Conservation (phyloP, 2,329 filamentous ascomycete species). For the Juglanconis sp. region DNA sequence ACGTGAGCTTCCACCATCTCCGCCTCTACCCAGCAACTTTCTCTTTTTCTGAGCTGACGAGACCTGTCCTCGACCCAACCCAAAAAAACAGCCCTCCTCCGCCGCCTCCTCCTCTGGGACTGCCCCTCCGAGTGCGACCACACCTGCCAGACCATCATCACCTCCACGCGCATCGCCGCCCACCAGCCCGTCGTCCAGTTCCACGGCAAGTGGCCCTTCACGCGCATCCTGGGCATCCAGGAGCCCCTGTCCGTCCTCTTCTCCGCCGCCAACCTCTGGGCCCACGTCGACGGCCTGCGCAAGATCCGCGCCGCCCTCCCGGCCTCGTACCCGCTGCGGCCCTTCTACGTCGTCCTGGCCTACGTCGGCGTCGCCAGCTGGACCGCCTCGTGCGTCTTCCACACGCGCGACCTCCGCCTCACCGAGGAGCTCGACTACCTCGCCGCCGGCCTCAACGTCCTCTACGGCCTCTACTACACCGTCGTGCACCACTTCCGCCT, state of each 20-base stretch:
- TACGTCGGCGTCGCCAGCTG: slow-evolving; percentile 80
- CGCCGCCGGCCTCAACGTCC: slow-evolving; percentile 80
- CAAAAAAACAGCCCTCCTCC: slow-evolving; percentile 64
- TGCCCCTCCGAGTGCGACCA: slow-evolving; percentile 97
- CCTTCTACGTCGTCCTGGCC: slow-evolving; percentile 77
- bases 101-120: slow-evolving; percentile 85
- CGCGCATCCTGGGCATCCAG: slow-evolving; percentile 86
- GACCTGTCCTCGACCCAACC: too few species aligned
- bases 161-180: slow-evolving; percentile 63
- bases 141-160: slow-evolving; percentile 92
- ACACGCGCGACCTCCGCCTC: slow-evolving; percentile 77
- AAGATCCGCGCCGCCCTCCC: slow-evolving; percentile 71
- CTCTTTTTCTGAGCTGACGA: slow-evolving; percentile 38
- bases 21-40: slow-evolving; percentile 79
- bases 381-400: slow-evolving; percentile 87
- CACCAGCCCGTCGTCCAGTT: slow-evolving; percentile 78
- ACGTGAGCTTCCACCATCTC: slow-evolving; percentile 52
- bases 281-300: slow-evolving; percentile 74
- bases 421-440: slow-evolving; percentile 98
- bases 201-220: slow-evolving; percentile 98
- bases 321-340: slow-evolving; percentile 67
- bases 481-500: slow-evolving; percentile 79
- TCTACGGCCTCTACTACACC: slow-evolving; percentile 88
- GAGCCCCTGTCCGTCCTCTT: slow-evolving; percentile 93
- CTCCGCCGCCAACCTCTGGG: slow-evolving; percentile 84